Evolutionary conservation across 108 stramenopile genomes (phyloP).

Genomic region (Conticribra guillardii): DNA sequence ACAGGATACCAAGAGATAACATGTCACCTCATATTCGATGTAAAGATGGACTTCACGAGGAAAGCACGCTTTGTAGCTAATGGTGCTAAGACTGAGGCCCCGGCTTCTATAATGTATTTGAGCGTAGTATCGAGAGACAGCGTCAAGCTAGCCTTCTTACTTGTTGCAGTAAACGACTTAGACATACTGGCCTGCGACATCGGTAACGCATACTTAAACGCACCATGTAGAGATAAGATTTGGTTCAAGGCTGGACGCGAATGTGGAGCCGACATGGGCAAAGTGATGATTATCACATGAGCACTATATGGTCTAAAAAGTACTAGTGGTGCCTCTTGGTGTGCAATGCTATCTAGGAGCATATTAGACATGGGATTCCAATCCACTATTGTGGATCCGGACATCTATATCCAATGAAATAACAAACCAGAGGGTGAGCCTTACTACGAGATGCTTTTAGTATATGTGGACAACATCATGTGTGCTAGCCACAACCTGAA

Average conservation of each 20-base stretch:
- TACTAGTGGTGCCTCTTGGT: slow-evolving; percentile 28
- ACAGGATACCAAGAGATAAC: slow-evolving; percentile 31
- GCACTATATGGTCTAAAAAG: slow-evolving; percentile 57
- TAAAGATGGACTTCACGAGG: no score
- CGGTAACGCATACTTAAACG: slow-evolving; percentile 46
- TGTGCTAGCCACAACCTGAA: slow-evolving; percentile 3
- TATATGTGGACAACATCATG: slow-evolving; percentile 1
- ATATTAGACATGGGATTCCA: neutral
- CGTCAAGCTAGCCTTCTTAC: slow-evolving; percentile 36
- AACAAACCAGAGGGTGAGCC: no score
- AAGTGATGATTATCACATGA: slow-evolving; percentile 21
- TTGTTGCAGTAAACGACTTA: no score
- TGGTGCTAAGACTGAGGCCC: no score
- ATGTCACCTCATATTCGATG: slow-evolving; percentile 12
- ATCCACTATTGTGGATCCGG: no score
- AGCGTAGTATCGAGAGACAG: slow-evolving; percentile 62
- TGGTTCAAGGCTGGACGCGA: slow-evolving; percentile 39
- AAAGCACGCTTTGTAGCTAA: no score
- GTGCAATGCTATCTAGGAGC: no score
- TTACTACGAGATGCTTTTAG: no score
- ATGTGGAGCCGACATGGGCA: slow-evolving; percentile 41
- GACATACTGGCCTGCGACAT: slow-evolving; percentile 28
- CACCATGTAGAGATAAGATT: slow-evolving; percentile 28
- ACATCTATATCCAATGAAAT: no score
- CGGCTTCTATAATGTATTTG: slow-evolving; percentile 49